Evolutionary conservation across 2,329 filamentous ascomycete species (phyloP).

Genomic region (Pseudogymnoascus sp.): DNA sequence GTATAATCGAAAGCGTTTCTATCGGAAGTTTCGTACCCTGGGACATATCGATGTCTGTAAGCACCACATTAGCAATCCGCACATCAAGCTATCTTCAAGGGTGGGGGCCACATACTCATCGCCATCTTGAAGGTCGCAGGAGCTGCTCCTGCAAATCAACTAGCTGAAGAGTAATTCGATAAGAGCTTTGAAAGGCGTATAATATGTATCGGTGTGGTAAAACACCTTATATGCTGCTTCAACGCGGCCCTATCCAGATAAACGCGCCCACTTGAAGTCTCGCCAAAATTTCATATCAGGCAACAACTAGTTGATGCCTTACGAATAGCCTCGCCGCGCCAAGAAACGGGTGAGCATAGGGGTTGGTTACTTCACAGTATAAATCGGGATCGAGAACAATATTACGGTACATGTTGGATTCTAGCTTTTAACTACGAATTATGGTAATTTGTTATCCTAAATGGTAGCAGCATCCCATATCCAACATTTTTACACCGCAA

Average conservation of each 20-base stretch:
- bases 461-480: not conserved
- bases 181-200: not conserved
- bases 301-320: slow-evolving; percentile 5
- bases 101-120: slow-evolving; percentile 42
- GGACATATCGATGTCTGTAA: slow-evolving; percentile 68
- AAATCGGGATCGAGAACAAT: not conserved
- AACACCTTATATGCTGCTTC: slow-evolving; percentile 9
- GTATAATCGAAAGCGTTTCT: not conserved
- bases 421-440: not conserved
- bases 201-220: slow-evolving; percentile 6
- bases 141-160: slow-evolving; percentile 5
- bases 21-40: slow-evolving; percentile 51
- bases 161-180: slow-evolving; percentile 5
- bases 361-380: not conserved
- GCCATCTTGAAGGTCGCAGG: slow-evolving; percentile 39
- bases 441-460: not conserved
- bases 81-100: slow-evolving; percentile 18
- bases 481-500: not conserved
- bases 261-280: slow-evolving; percentile 7
- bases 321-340: not conserved
- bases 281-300: slow-evolving; percentile 9
- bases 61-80: slow-evolving; percentile 9
- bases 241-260: slow-evolving; percentile 8
- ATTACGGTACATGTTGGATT: not conserved
- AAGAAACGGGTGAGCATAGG: not conserved